These are phyloP conservation scores for Gossypium davidsonii DNA, from an alignment of 441 rosid genomes.

Conservation along the genomic window DNA sequence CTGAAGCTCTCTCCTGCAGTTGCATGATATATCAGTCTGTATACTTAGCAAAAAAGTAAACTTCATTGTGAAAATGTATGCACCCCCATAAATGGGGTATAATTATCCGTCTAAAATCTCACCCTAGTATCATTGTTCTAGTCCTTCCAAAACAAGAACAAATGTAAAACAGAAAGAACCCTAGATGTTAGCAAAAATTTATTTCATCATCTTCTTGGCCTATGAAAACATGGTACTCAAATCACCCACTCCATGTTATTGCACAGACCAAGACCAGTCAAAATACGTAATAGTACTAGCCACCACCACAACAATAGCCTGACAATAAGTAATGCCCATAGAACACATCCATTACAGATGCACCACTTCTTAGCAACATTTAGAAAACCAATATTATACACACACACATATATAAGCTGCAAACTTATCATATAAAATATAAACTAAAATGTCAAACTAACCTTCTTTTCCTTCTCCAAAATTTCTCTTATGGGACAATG, in stretches of 20 bases:
- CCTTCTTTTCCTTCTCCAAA: slow-evolving; percentile 92
- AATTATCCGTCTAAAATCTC: background rate
- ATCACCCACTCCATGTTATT: background rate
- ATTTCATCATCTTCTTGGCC: background rate
- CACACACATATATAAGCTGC: background rate
- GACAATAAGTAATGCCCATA: background rate
- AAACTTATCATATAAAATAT: background rate
- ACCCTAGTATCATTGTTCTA: background rate
- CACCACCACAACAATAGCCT: background rate
- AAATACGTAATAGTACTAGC: background rate
- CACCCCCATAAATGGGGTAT: background rate
- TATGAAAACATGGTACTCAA: background rate
- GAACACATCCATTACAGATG: background rate
- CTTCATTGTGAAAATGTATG: background rate
- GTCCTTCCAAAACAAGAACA: background rate
- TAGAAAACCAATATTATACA: background rate
- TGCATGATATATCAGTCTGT: slow-evolving; percentile 1
- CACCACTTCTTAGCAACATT: background rate
- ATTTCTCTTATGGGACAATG: slow-evolving; percentile 96
- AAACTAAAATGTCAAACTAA: slow-evolving; percentile 26
- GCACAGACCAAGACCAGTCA: background rate
- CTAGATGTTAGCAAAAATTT: background rate
- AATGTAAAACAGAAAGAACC: background rate
- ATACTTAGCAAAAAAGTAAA: background rate
- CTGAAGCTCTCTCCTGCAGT: slow-evolving; percentile 63